Percentiles rank a stretch among this genome's conserved stretches.
Evolutionary conservation across 495 filamentous ascomycete genomes (phyloP).

Genomic region (Talaromyces adpressus): DNA sequence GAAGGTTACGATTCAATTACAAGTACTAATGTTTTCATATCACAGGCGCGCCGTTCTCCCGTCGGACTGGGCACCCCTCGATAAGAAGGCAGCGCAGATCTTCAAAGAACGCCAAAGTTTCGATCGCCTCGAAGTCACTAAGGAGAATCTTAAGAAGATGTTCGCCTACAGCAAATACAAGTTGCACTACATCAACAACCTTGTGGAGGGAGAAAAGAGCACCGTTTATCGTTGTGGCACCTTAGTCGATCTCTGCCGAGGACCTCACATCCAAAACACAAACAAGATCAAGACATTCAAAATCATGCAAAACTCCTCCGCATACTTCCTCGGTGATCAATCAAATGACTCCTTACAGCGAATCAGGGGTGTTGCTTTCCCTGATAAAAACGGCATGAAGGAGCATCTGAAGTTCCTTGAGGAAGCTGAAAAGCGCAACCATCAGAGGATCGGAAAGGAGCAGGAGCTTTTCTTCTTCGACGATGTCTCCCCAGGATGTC

Average conservation of each 20-base stretch:
- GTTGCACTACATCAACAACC: conserved; percentile 89
- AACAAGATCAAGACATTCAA: conserved; percentile 88
- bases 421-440: conserved; percentile 93
- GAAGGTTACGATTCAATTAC: not conserved
- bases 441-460: conserved; percentile 81
- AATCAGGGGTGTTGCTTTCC: conserved; percentile 94
- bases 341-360: conserved; percentile 90
- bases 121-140: conserved; percentile 79
- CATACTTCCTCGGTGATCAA: conserved; percentile 92
- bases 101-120: conserved; percentile 97
- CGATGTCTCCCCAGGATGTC: conserved; percentile 82
- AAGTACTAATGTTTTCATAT: not conserved
- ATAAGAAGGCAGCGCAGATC: conserved; percentile 63
- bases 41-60: conserved; percentile 56
- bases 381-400: conserved; percentile 87
- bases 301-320: conserved; percentile 92
- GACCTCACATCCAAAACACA: conserved; percentile 85
- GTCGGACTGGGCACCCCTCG: conserved; percentile 72
- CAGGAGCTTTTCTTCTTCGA: conserved; percentile 98
- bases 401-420: conserved; percentile 90
- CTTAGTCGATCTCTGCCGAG: conserved; percentile 73
- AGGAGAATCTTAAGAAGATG: conserved; percentile 90
- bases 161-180: conserved; percentile 96
- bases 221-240: conserved; percentile 88
- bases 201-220: conserved; percentile 83